Evolutionary conservation across 164 flowering plant species (phyloP).

Genomic region (Nelumbo lutea): DNA sequence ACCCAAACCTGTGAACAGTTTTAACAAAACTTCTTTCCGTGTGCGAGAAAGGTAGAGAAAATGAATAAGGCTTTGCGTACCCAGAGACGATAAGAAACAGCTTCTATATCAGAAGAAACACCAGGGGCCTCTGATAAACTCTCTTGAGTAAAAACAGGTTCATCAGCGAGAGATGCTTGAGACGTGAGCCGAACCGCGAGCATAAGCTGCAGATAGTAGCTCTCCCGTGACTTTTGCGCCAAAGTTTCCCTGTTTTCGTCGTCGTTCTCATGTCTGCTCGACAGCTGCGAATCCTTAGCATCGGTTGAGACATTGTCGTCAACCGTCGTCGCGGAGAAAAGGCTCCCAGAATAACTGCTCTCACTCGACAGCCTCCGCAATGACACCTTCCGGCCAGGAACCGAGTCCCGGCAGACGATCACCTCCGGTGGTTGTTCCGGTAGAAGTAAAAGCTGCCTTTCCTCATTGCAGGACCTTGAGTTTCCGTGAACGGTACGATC

Average conservation of each 20-base stretch:
- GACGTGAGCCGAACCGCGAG: slow-evolving; percentile 56
- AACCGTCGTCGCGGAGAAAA: slow-evolving; percentile 57
- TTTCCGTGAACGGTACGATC: slow-evolving; percentile 26
- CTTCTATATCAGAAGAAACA: slow-evolving; percentile 38
- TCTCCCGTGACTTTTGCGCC: slow-evolving; percentile 49
- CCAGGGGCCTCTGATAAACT: slow-evolving; percentile 9
- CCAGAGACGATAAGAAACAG: slow-evolving; percentile 84
- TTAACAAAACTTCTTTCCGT: neutral
- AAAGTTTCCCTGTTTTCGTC: slow-evolving; percentile 20
- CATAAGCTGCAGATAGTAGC: slow-evolving; percentile 64
- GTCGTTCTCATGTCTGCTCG: slow-evolving; percentile 22
- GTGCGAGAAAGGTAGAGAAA: neutral
- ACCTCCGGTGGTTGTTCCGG: slow-evolving; percentile 18
- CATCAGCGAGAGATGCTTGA: slow-evolving; percentile 47
- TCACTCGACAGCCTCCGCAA: slow-evolving; percentile 55
- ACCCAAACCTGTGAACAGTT: neutral
- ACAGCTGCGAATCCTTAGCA: slow-evolving; percentile 23
- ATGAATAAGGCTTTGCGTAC: slow-evolving; percentile 23
- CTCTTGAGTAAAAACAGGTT: slow-evolving; percentile 31
- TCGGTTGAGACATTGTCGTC: slow-evolving; percentile 42
- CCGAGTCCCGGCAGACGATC: slow-evolving; percentile 18
- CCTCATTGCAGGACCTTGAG: slow-evolving; percentile 21
- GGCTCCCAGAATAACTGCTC: slow-evolving; percentile 65
- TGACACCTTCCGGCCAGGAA: slow-evolving; percentile 40
- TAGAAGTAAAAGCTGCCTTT: slow-evolving; percentile 31